These are phyloP conservation scores for Penicillium cataractarum DNA, from an alignment of 495 filamentous ascomycete species.

Conservation along the genomic window DNA sequence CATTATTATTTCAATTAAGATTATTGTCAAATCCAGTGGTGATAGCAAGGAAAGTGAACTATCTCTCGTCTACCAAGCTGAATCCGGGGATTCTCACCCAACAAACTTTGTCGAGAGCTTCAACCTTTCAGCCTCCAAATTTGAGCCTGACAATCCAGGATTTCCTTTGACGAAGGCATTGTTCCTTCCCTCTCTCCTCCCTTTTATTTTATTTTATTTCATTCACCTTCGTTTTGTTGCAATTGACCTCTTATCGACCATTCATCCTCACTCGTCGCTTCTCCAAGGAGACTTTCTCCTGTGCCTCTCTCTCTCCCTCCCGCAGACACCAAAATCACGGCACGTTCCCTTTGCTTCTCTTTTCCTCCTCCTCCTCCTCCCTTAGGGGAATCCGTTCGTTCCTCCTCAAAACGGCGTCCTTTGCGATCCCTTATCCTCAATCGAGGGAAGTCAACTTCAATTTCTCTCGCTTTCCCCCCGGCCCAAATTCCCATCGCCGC, in stretches of 20 bases:
- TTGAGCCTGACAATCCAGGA: conserved; percentile 17
- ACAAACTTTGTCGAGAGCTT: not conserved
- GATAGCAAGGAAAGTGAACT: no score
- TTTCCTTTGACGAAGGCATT: not conserved
- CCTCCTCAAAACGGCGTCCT: conserved; percentile 44
- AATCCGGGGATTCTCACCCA: not conserved
- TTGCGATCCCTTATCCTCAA: conserved; percentile 27
- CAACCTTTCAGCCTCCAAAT: not conserved
- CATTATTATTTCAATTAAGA: not conserved
- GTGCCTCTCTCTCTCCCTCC: conserved; percentile 23
- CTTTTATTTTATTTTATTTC: conserved; percentile 7
- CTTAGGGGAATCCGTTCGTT: not conserved
- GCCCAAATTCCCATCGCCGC: conserved; percentile 16
- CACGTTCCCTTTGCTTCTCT: conserved; percentile 3
- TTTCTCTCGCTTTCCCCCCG: conserved; percentile 21
- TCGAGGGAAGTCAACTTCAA: conserved; percentile 39
- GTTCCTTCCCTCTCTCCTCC: not conserved
- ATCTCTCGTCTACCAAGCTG: not conserved
- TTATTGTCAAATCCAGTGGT: not conserved
- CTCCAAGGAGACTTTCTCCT: conserved; percentile 15
- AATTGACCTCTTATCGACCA: not conserved
- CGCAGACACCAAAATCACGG: not conserved
- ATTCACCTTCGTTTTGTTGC: not conserved
- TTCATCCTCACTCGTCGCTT: conserved; percentile 1
- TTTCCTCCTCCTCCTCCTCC: conserved; percentile 6